Evolutionary conservation across 1,284 basidiomycete species (phyloP).

Genomic region (Malassezia sympodialis): DNA sequence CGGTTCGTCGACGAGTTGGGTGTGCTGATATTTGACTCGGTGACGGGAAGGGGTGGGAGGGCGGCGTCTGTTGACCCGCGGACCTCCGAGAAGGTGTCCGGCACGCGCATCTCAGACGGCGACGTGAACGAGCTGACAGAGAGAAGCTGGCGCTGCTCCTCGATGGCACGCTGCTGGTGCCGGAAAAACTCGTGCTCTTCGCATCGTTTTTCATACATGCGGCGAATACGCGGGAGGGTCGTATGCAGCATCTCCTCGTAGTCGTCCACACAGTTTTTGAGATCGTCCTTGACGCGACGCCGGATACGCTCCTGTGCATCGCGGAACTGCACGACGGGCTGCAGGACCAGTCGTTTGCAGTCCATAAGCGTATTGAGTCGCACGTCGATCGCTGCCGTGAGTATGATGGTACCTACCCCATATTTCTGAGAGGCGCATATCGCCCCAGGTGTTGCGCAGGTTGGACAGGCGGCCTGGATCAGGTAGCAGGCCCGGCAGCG

Average conservation of each 20-base stretch:
- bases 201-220: constrained; percentile 37
- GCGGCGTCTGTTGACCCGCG: not conserved
- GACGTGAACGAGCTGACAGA: not conserved
- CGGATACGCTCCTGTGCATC: constrained; percentile 41
- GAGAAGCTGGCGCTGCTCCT: constrained; percentile 39
- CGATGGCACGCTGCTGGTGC: constrained; percentile 38
- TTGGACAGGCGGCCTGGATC: constrained; percentile 23
- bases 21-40: not conserved
- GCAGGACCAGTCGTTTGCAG: constrained; percentile 25
- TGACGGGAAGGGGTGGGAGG: not conserved
- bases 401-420: not conserved
- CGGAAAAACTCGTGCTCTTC: constrained; percentile 29
- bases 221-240: constrained; percentile 30
- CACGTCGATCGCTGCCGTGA: constrained; percentile 21
- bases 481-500: constrained; percentile 22
- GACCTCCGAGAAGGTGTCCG: not conserved
- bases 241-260: constrained; percentile 40
- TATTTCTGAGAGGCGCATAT: constrained; percentile 16
- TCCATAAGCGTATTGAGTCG: constrained; percentile 30
- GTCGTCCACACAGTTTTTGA: constrained; percentile 26
- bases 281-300: constrained; percentile 38
- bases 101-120: not conserved
- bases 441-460: constrained; percentile 17
- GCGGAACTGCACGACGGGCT: constrained; percentile 34
- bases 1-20: constrained; percentile 11